These are phyloP conservation scores for Diplotaxis tenuifolia DNA, from an alignment of 345 rosid species.

Conservation along the genomic window DNA sequence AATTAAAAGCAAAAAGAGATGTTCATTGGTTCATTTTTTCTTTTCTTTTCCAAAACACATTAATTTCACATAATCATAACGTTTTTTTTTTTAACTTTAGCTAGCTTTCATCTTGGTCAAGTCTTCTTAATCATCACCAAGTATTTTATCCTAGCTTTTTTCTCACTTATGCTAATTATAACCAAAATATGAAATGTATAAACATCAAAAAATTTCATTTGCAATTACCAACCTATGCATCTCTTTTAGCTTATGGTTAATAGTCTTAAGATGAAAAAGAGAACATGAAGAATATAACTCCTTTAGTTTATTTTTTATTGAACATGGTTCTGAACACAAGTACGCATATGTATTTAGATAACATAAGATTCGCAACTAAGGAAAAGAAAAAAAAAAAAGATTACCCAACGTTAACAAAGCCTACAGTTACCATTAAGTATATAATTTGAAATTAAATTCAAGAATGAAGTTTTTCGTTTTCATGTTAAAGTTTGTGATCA, in stretches of 20 bases:
- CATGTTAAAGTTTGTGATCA: neutral
- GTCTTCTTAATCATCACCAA: constrained; percentile 4
- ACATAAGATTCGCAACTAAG: neutral
- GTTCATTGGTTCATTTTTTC: constrained; percentile 3
- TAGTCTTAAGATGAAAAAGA: neutral
- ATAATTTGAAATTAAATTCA: neutral
- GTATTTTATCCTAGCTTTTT: neutral
- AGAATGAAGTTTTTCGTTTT: neutral
- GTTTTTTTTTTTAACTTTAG: constrained; percentile 5
- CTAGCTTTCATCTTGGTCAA: constrained; percentile 4
- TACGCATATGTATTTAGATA: neutral
- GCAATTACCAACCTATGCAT: neutral
- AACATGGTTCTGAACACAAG: neutral
- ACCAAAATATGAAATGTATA: neutral
- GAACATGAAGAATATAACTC: neutral
- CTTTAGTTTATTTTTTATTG: neutral
- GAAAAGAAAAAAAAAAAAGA: neutral
- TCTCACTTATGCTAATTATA: neutral
- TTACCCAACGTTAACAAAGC: neutral
- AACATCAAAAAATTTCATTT: neutral
- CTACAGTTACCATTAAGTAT: neutral
- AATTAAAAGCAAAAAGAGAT: constrained; percentile 20
- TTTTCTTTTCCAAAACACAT: neutral
- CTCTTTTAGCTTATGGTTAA: neutral
- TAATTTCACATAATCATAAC: constrained; percentile 25